phyloP scores from a whole-genome alignment of 441 rosid genomes.

The Omphalea diandra region DNA sequence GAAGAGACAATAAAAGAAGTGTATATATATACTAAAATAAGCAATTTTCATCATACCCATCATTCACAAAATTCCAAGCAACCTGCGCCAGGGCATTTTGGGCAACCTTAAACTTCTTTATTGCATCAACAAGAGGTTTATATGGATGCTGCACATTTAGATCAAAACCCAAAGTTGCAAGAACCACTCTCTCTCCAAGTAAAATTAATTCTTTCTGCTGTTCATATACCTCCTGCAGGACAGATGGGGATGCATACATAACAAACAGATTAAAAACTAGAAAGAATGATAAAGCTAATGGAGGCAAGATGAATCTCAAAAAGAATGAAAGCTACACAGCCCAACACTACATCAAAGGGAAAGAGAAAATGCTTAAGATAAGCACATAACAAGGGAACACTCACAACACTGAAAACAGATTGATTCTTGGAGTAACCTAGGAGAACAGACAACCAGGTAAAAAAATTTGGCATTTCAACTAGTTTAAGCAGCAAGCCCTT shows the following conservation, averaged over 20 bases:
- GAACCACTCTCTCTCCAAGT: conserved; percentile 88
- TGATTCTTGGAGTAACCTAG: too few species aligned
- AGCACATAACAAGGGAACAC: background rate
- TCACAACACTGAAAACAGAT: background rate
- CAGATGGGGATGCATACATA: conserved; percentile 20
- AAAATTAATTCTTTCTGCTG: conserved; percentile 88
- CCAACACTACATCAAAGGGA: background rate
- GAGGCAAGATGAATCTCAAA: too few species aligned
- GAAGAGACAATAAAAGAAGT: conserved; percentile 23
- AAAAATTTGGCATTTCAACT: too few species aligned
- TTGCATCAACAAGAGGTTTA: conserved; percentile 96
- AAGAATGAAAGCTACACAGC: conserved; percentile 9
- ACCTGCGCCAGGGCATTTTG: conserved; percentile 93
- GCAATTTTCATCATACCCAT: conserved; percentile 73
- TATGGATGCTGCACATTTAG: conserved; percentile 88
- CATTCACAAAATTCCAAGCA: conserved; percentile 97
- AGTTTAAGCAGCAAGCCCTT: background rate
- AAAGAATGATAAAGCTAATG: background rate
- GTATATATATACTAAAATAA: conserved; percentile 12
- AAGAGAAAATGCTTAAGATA: background rate
- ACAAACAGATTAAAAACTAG: conserved; percentile 4
- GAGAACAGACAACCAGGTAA: too few species aligned
- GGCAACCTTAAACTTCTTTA: conserved; percentile 91
- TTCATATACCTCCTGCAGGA: conserved; percentile 86
- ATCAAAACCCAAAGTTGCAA: conserved; percentile 86